Percentiles rank a stretch among this genome's conserved stretches.
Conservation (phyloP, 306 rosid species). For the Herpetospermum pedunculosum region DNA sequence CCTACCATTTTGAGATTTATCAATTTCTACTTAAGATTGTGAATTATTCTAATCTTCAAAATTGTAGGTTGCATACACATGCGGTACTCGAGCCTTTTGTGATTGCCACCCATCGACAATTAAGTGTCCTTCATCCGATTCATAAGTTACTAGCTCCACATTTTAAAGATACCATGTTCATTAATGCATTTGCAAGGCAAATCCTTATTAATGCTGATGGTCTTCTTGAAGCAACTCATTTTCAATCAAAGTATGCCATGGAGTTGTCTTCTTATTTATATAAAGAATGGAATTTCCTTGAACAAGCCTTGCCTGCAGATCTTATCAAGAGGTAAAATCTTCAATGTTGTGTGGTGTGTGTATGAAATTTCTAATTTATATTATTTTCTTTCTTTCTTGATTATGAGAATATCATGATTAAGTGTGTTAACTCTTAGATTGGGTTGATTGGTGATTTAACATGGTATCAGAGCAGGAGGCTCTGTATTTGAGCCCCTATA, state of each 20-base stretch:
- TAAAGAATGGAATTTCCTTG: conserved; percentile 67
- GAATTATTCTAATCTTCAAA: too few relatives aligned
- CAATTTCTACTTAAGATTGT: too few relatives aligned
- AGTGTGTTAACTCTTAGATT: too few relatives aligned
- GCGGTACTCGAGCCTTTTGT: conserved; percentile 71
- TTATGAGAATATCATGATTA: too few relatives aligned
- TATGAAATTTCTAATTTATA: neutral
- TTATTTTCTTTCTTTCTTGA: neutral
- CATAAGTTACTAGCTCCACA: conserved; percentile 64
- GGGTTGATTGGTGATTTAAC: too few relatives aligned
- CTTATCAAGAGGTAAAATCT: conserved; percentile 53
- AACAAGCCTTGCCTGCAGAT: conserved; percentile 70
- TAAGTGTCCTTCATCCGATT: conserved; percentile 81
- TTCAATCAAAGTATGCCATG: conserved; percentile 46
- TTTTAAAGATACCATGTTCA: conserved; percentile 81
- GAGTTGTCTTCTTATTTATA: conserved; percentile 59
- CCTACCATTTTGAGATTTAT: neutral
- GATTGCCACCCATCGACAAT: conserved; percentile 63
- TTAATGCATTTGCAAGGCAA: conserved; percentile 60
- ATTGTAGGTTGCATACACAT: conserved; percentile 63
- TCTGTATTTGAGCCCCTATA: too few relatives aligned
- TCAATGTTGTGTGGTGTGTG: neutral
- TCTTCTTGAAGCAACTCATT: conserved; percentile 48
- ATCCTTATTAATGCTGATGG: conserved; percentile 62
- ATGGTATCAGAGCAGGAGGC: too few relatives aligned